Percentiles rank a stretch among this genome's conserved stretches.
phyloP scores from a whole-genome alignment of 371 early-diverging fungal genomes.

The Circinella minor region DNA sequence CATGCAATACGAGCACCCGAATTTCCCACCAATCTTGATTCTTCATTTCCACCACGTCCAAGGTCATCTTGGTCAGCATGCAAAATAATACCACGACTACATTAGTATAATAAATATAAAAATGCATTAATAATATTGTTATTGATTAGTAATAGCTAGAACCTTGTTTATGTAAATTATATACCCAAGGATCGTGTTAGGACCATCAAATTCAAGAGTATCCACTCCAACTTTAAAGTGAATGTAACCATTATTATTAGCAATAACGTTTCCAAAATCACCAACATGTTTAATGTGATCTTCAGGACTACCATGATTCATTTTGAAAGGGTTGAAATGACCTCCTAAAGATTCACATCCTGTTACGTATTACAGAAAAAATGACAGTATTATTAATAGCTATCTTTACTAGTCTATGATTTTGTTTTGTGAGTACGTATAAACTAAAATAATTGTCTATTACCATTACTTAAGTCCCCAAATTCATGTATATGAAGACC shows the following conservation, averaged over 20 bases:
- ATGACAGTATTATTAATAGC: neutral
- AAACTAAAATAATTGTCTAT: neutral
- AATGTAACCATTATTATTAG: conserved; percentile 58
- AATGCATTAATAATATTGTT: neutral
- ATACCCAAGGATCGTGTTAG: conserved; percentile 74
- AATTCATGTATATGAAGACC: conserved; percentile 88
- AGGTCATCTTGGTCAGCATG: conserved; percentile 86
- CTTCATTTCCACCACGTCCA: conserved; percentile 76
- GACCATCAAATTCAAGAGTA: conserved; percentile 72
- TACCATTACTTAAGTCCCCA: conserved; percentile 77
- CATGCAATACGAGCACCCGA: conserved; percentile 86
- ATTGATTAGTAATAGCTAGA: neutral
- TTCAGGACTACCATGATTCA: conserved; percentile 81
- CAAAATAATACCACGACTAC: conserved; percentile 80
- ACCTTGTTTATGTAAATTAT: neutral
- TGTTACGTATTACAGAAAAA: neutral
- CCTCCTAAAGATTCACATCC: conserved; percentile 76
- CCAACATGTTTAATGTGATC: conserved; percentile 78
- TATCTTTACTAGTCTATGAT: no score
- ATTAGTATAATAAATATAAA: neutral
- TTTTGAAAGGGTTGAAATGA: conserved; percentile 82
- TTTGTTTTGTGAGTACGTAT: neutral
- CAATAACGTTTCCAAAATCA: conserved; percentile 85
- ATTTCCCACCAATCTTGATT: conserved; percentile 80
- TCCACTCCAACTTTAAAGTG: conserved; percentile 55